Conservation (phyloP, 2,329 filamentous ascomycete species). For the Xylaria sp. region DNA sequence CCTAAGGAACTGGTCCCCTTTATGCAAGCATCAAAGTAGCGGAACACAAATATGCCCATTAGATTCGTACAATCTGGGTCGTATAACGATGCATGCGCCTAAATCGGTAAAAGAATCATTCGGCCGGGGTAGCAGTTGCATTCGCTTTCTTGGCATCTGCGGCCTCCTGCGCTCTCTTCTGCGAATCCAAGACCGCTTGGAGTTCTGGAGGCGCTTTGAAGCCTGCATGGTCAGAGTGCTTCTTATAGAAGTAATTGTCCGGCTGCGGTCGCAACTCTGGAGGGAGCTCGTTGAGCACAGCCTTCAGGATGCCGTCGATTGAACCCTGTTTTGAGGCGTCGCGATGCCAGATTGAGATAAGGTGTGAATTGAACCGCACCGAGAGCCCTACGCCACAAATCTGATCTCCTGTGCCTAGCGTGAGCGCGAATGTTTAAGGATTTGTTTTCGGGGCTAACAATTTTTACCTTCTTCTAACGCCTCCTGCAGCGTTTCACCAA, state of each 20-base stretch:
- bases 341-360: slow-evolving; percentile 94
- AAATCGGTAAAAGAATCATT: slow-evolving; percentile 23
- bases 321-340: slow-evolving; percentile 83
- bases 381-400: slow-evolving; percentile 90
- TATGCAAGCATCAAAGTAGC: neutral
- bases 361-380: slow-evolving; percentile 87
- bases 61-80: neutral
- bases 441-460: neutral
- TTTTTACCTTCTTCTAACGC: slow-evolving; percentile 74
- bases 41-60: neutral
- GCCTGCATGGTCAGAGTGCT: slow-evolving; percentile 86
- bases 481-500: slow-evolving; percentile 82
- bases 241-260: slow-evolving; percentile 85
- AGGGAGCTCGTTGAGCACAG: slow-evolving; percentile 78
- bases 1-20: neutral
- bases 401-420: slow-evolving; percentile 71
- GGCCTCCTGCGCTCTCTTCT: slow-evolving; percentile 59
- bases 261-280: slow-evolving; percentile 77
- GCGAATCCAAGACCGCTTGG: slow-evolving; percentile 67
- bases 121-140: slow-evolving; percentile 40
- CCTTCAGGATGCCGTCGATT: slow-evolving; percentile 77
- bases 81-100: neutral
- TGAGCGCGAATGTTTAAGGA: slow-evolving; percentile 14
- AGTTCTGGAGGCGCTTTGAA: slow-evolving; percentile 75
- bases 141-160: slow-evolving; percentile 49